phyloP scores from a whole-genome alignment of 73 alveolate species.

The Uronychia setigera region DNA sequence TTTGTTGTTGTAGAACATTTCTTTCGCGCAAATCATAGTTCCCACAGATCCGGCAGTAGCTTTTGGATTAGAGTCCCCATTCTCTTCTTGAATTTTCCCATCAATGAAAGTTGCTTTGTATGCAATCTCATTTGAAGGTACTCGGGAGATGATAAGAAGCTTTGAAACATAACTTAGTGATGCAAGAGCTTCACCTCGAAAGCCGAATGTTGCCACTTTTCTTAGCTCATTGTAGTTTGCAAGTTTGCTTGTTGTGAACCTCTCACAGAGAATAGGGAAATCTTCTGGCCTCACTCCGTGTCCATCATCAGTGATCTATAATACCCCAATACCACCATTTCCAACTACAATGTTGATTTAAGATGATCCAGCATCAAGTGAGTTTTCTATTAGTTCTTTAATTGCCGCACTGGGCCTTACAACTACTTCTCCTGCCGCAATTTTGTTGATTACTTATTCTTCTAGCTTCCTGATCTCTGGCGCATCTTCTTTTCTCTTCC shows the following conservation, averaged over 20 bases:
- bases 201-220: slow-evolving; percentile 90
- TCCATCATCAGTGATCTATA: slow-evolving; percentile 95
- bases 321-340: slow-evolving; percentile 91
- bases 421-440: slow-evolving; percentile 95
- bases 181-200: slow-evolving; percentile 98
- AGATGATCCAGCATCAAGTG: slow-evolving; percentile 94
- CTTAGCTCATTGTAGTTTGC: slow-evolving; percentile 79
- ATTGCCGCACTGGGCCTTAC: slow-evolving; percentile 89
- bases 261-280: slow-evolving; percentile 92
- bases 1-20: slow-evolving; percentile 69
- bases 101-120: slow-evolving; percentile 71
- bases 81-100: slow-evolving; percentile 74
- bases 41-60: slow-evolving; percentile 71
- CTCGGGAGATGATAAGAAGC: slow-evolving; percentile 82
- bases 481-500: not conserved
- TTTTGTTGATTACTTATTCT: slow-evolving; percentile 78
- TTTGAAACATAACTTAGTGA: slow-evolving; percentile 89
- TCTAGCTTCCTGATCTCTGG: slow-evolving; percentile 74
- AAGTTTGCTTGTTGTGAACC: slow-evolving; percentile 96
- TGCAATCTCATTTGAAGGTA: slow-evolving; percentile 72
- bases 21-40: slow-evolving; percentile 56
- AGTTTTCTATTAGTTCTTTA: slow-evolving; percentile 96
- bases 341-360: slow-evolving; percentile 66
- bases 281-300: slow-evolving; percentile 91
- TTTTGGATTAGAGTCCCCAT: slow-evolving; percentile 40